Conservation (phyloP, 2,329 filamentous ascomycete species). For the Microdochium bolleyi region DNA sequence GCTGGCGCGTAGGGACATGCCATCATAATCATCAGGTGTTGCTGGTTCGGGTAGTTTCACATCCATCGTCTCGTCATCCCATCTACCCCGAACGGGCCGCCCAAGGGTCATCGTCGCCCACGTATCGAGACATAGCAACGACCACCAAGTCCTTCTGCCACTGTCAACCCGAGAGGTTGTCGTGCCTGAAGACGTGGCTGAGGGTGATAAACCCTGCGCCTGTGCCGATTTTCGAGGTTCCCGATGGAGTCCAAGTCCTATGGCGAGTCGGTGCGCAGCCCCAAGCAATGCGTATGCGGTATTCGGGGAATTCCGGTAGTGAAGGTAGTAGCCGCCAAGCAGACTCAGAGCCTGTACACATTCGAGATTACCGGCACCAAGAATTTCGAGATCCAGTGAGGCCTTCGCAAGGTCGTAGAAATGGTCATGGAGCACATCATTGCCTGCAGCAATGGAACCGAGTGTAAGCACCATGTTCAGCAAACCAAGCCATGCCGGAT, state of each 20-base stretch:
- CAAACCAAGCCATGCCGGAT: neutral
- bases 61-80: conserved; percentile 21
- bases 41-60: conserved; percentile 13
- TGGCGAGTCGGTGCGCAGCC: neutral
- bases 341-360: neutral
- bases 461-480: conserved; percentile 1
- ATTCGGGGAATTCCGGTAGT: conserved; percentile 1
- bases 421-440: neutral
- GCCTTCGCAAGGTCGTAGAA: neutral
- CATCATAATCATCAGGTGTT: conserved; percentile 13
- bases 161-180: neutral
- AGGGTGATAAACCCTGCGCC: neutral
- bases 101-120: neutral
- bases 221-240: neutral
- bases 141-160: neutral
- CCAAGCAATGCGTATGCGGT: neutral
- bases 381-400: neutral
- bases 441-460: neutral
- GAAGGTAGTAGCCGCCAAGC: neutral
- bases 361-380: neutral
- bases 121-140: neutral
- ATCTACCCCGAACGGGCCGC: conserved; percentile 1
- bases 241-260: neutral
- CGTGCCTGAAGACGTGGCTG: neutral
- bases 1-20: conserved; percentile 15